Evolutionary conservation across 1,284 basidiomycete species (phyloP).

Genomic region (Apiotrichum porosum): DNA sequence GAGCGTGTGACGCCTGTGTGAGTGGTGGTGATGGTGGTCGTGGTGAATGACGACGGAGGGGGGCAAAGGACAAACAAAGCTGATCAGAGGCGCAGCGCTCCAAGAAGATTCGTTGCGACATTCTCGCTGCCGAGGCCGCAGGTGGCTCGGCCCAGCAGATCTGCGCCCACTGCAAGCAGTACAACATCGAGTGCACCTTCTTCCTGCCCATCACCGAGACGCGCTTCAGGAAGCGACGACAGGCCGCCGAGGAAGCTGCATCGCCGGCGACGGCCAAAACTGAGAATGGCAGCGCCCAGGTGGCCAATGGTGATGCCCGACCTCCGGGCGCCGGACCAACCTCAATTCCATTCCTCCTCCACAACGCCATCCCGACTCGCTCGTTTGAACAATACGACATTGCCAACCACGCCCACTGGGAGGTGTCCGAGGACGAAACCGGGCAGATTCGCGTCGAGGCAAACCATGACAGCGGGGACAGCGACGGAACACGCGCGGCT

Average conservation of each 20-base stretch:
- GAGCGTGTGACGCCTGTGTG: constrained; percentile 49
- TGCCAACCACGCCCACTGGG: constrained; percentile 75
- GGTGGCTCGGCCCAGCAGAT: constrained; percentile 29
- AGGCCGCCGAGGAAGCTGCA: constrained; percentile 52
- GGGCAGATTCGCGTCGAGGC: constrained; percentile 83
- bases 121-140: constrained; percentile 23
- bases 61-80: not conserved
- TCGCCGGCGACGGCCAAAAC: not conserved
- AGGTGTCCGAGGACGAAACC: constrained; percentile 70
- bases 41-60: too few species aligned
- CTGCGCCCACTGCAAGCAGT: constrained; percentile 56
- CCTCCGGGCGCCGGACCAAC: not conserved
- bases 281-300: constrained; percentile 5
- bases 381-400: constrained; percentile 82
- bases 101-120: constrained; percentile 73
- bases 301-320: too few species aligned
- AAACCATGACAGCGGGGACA: constrained; percentile 43
- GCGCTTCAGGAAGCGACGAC: constrained; percentile 91
- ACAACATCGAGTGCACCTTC: constrained; percentile 87
- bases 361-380: constrained; percentile 76
- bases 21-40: too few species aligned
- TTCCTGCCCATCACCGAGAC: constrained; percentile 98
- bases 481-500: constrained; percentile 18
- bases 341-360: constrained; percentile 72
- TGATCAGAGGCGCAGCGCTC: constrained; percentile 53